Evolutionary conservation across 129 eudicot species (phyloP), one percentile per base, ranked within the genome.

Genomic region (Mikania micrantha): DNA sequence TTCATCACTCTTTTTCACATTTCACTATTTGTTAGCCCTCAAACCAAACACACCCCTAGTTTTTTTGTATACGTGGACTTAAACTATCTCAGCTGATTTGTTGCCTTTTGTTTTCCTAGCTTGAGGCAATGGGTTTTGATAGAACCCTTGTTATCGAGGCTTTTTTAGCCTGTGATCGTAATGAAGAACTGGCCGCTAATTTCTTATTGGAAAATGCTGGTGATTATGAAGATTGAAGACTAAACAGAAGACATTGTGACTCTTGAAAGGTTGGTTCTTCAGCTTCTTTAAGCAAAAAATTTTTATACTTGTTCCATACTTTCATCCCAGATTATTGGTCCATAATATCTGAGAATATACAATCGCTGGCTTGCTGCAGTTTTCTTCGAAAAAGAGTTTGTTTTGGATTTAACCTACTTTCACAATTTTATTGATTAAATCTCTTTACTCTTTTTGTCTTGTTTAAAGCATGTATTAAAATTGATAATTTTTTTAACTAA

Each of bases 121-220:
- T 91, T 64, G 96, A 91, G 76, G 97, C 90, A 25, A 85, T 91
- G 97, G 97, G 97, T 21, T 91, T 91, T 32, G 96, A 88, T 31
- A 85, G 96, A 88, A 90, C 90, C 44, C 94, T 88, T 64, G 97
- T 88, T 25, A 91, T 91, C 65, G 97, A 91, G 81, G 97, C 97
- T 4, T 91, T 88, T 80, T 74, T 91, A 79, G 96, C 97, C 24
- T 91, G 97, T 68, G 97, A 91, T 34, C 96, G 96, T 64, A 85
- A 91, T 34, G 97, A 91, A 71, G 90, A 91, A 76, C 64, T 91
- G 78, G 97, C 97, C 10, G 84, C 81, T 52, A 91, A 91, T 73
- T 91, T 85, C 45, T 74, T 91, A 67, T 74, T 91, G 91, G 97
- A 91, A 85, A 82, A 91, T 82, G 96, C 87, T 65, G 91, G 82